phyloP scores from a whole-genome alignment of 441 rosid species.

The Erodium moschatum region DNA sequence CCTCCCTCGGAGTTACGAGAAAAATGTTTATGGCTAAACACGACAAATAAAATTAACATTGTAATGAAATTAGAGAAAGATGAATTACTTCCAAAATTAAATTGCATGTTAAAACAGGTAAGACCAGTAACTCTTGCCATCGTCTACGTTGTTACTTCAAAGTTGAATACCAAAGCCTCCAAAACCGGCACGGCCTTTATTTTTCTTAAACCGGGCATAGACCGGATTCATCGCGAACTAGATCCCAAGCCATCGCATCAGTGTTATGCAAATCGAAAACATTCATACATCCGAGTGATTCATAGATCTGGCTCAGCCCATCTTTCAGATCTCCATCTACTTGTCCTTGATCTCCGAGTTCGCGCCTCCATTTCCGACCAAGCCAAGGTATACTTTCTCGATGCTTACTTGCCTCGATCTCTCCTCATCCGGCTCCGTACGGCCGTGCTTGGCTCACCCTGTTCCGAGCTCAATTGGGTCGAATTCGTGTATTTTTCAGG shows the following conservation, averaged over 20 bases:
- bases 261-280: not conserved
- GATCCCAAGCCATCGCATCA: not conserved
- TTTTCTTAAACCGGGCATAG: not conserved
- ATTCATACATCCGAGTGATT: not conserved
- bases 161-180: too few relatives aligned
- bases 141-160: too few relatives aligned
- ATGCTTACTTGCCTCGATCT: not conserved
- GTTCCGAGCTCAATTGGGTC: not conserved
- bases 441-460: not conserved
- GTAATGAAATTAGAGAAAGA: too few relatives aligned
- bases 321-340: slow-evolving; percentile 1
- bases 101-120: too few relatives aligned
- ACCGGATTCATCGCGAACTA: not conserved
- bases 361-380: not conserved
- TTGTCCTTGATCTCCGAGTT: slow-evolving; percentile 1
- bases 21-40: too few relatives aligned
- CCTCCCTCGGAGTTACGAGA: too few relatives aligned
- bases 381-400: not conserved
- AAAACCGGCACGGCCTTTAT: not conserved
- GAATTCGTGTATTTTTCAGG: not conserved
- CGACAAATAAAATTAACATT: too few relatives aligned
- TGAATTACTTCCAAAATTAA: too few relatives aligned
- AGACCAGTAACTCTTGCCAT: too few relatives aligned
- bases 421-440: not conserved
- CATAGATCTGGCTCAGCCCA: not conserved